Evolutionary conservation across 2,329 filamentous ascomycete species (phyloP).

Genomic region (Aspergillus japonicus): DNA sequence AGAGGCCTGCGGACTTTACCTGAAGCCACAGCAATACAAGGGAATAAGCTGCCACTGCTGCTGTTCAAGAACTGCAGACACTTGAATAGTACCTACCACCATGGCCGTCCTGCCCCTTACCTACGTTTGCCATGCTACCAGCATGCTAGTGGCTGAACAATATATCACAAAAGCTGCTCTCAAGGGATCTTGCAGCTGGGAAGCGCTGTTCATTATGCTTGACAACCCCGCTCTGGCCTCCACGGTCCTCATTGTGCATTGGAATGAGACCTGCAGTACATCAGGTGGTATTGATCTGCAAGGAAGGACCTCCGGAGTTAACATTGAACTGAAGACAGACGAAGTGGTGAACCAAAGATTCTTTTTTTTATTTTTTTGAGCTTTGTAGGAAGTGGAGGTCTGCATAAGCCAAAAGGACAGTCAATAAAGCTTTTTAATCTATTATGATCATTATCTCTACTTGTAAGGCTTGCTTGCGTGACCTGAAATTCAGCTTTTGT

Average conservation of each 20-base stretch:
- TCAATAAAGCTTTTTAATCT: not conserved
- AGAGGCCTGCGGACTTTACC: not conserved
- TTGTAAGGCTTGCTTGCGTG: not conserved
- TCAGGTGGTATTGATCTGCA: not conserved
- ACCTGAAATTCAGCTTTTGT: not conserved
- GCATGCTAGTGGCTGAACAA: not conserved
- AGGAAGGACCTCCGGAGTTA: not conserved
- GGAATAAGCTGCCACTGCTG: not conserved
- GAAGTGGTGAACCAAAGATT: too few relatives aligned
- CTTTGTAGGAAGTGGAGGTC: too few relatives aligned
- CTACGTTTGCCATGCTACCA: not conserved
- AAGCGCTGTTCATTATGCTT: not conserved
- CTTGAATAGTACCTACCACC: not conserved
- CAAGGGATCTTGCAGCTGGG: not conserved
- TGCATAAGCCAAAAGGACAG: not conserved
- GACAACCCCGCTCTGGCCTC: conserved; percentile 14
- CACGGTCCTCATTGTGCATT: conserved; percentile 12
- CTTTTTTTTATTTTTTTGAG: too few relatives aligned
- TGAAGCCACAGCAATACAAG: not conserved
- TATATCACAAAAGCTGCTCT: not conserved
- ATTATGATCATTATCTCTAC: not conserved
- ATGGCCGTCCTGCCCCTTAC: not conserved
- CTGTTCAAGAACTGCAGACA: not conserved
- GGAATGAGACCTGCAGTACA: not conserved
- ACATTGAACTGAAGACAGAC: too few relatives aligned